phyloP scores from a whole-genome alignment of 78 protist genomes.

The slime mould (Dictyostelium discoideum) region DNA sequence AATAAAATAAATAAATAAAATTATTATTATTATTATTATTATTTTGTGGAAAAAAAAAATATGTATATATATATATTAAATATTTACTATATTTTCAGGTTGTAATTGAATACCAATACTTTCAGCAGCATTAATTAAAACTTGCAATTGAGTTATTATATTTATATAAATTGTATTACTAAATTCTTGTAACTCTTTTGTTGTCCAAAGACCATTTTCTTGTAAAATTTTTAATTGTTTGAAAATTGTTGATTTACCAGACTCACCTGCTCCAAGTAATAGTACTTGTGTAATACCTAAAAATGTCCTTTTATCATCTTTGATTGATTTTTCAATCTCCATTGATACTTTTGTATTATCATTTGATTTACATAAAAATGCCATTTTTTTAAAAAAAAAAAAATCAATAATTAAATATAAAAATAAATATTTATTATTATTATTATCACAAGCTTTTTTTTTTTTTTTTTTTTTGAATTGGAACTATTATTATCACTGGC shows the following conservation, averaged over 20 bases:
- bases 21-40: background rate
- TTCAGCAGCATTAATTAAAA: constrained; percentile 39
- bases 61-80: background rate
- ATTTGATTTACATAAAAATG: background rate
- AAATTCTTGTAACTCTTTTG: constrained; percentile 16
- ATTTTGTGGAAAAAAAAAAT: background rate
- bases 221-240: constrained; percentile 81
- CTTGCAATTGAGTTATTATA: constrained; percentile 59
- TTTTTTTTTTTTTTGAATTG: no score
- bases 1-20: background rate
- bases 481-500: no score
- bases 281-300: constrained; percentile 25
- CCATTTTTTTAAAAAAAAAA: background rate
- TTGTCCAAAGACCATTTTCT: constrained; percentile 55
- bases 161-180: constrained; percentile 50
- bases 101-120: background rate
- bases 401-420: no score
- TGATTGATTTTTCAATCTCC: constrained; percentile 37
- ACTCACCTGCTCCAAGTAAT: constrained; percentile 94
- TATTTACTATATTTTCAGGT: constrained; percentile 42
- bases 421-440: no score
- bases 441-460: no score
- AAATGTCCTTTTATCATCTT: constrained; percentile 10
- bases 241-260: constrained; percentile 91
- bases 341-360: background rate